These are phyloP conservation scores for Citrus mangshanensis DNA, from an alignment of 345 rosid genomes.

Conservation along the genomic window DNA sequence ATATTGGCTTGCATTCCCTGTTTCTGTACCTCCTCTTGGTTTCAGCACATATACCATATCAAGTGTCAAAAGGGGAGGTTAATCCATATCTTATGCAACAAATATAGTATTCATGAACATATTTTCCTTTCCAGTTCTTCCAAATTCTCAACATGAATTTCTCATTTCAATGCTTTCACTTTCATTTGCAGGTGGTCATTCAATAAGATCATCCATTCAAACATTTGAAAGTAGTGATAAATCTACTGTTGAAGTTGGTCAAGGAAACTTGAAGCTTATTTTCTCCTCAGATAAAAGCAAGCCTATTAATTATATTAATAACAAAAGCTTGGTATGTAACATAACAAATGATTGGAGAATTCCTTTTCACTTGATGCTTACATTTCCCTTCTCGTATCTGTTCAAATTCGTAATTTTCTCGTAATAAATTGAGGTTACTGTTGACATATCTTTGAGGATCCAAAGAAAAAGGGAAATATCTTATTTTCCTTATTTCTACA, in stretches of 20 bases:
- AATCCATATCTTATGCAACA: conserved; percentile 17
- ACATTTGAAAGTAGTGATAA: conserved; percentile 36
- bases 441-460: no score
- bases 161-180: conserved; percentile 4
- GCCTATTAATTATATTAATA: conserved; percentile 46
- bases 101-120: conserved; percentile 17
- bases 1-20: conserved; percentile 83
- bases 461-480: no score
- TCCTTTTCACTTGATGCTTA: conserved; percentile 1
- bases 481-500: no score
- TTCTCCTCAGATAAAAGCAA: conserved; percentile 50
- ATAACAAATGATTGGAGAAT: background rate
- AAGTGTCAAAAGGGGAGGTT: conserved; percentile 61
- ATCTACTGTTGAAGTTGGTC: conserved; percentile 59
- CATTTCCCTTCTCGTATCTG: background rate
- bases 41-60: conserved; percentile 80
- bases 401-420: no score
- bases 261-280: conserved; percentile 66
- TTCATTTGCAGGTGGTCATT: conserved; percentile 47
- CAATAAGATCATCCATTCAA: conserved; percentile 50
- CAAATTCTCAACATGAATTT: conserved; percentile 1
- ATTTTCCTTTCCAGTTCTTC: conserved; percentile 15
- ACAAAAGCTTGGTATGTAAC: conserved; percentile 55
- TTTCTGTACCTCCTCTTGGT: conserved; percentile 85
- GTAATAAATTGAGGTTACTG: no score